Conservation (phyloP, 2,329 filamentous ascomycete genomes). For the Colletotrichum sp. region DNA sequence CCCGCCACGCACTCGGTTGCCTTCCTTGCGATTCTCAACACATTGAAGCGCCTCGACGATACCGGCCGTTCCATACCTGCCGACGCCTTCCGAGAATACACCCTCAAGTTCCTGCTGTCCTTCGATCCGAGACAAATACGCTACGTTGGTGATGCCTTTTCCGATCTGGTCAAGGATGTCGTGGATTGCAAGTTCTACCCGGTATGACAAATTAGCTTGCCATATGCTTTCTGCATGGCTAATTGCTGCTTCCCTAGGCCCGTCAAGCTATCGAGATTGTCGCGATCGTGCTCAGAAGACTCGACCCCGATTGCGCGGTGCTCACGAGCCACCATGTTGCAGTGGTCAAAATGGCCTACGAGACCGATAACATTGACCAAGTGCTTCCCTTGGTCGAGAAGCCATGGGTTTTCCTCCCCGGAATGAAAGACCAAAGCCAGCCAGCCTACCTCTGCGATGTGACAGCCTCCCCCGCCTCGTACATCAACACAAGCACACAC, state of each 20-base stretch:
- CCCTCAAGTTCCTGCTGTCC: slow-evolving; percentile 48
- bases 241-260: slow-evolving; percentile 38
- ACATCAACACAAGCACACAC: slow-evolving; percentile 63
- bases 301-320: slow-evolving; percentile 70
- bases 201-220: slow-evolving; percentile 33
- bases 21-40: slow-evolving; percentile 53
- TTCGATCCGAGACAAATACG: slow-evolving; percentile 59
- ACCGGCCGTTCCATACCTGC: not conserved
- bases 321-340: slow-evolving; percentile 69
- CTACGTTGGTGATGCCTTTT: slow-evolving; percentile 50
- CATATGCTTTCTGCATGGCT: not conserved
- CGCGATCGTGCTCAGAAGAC: slow-evolving; percentile 60
- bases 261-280: slow-evolving; percentile 50
- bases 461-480: slow-evolving; percentile 52
- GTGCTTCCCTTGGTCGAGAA: slow-evolving; percentile 68
- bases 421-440: slow-evolving; percentile 39
- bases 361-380: slow-evolving; percentile 55
- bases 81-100: slow-evolving; percentile 41
- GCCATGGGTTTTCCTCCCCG: slow-evolving; percentile 70
- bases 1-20: slow-evolving; percentile 56
- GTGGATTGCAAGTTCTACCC: slow-evolving; percentile 43
- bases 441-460: slow-evolving; percentile 50
- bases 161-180: slow-evolving; percentile 47
- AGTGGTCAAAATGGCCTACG: slow-evolving; percentile 64
- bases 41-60: slow-evolving; percentile 31